A percentile compares a stretch with the other conserved stretches of the same genome.
Conservation (phyloP, 225 moss, liverwort and hornwort species). For the Takakia lepidozioides region DNA sequence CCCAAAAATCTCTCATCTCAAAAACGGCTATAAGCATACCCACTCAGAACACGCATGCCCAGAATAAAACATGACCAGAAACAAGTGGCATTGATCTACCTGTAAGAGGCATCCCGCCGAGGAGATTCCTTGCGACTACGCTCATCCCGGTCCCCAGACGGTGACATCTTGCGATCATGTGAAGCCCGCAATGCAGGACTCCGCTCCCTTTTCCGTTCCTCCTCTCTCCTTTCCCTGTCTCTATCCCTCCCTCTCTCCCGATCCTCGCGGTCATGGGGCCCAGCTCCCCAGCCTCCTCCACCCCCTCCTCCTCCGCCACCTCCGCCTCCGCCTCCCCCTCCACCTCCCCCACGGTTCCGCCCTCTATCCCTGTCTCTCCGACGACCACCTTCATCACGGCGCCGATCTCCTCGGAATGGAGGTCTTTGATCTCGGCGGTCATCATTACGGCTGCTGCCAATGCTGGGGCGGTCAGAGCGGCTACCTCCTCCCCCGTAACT, state of each 20-base stretch:
- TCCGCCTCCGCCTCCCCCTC: slow-evolving; percentile 26
- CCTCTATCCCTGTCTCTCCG: slow-evolving; percentile 74
- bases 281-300: slow-evolving; percentile 16
- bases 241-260: slow-evolving; percentile 69
- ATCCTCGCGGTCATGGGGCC: slow-evolving; percentile 45
- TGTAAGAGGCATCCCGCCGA: slow-evolving; percentile 63
- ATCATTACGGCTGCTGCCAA: slow-evolving; percentile 89
- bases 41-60: too few relatives aligned
- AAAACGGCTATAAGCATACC: too few relatives aligned
- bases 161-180: slow-evolving; percentile 79
- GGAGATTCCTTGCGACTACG: slow-evolving; percentile 89
- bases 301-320: slow-evolving; percentile 11
- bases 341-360: slow-evolving; percentile 33
- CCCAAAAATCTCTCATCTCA: too few relatives aligned
- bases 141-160: slow-evolving; percentile 70
- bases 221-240: slow-evolving; percentile 84
- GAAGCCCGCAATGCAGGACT: slow-evolving; percentile 70
- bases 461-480: slow-evolving; percentile 93
- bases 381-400: slow-evolving; percentile 52
- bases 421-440: slow-evolving; percentile 80
- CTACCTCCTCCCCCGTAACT: slow-evolving; percentile 48
- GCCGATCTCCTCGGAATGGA: slow-evolving; percentile 66
- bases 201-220: slow-evolving; percentile 81
- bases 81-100: too few relatives aligned
- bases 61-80: too few relatives aligned